Evolutionary conservation across 805 yeast species (phyloP), one percentile per base, ranked within the genome.

Genomic region (Alloascoidea hylecoeti): DNA sequence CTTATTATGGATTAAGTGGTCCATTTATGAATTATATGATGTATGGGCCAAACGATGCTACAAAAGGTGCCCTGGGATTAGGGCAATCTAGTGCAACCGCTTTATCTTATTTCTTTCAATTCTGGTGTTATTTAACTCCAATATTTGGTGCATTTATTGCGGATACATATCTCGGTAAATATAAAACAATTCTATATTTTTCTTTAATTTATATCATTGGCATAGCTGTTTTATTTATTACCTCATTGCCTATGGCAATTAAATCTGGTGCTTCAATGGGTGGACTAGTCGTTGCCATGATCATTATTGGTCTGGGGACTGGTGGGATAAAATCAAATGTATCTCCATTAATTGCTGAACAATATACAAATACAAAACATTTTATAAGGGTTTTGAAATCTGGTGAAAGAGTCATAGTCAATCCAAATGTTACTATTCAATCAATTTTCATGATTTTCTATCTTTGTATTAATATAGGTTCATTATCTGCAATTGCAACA

Each of bases 81-180:
- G 75, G 78, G 39, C 61, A 69, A 41, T 65, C 65, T 41, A 72
- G 75, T 45, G 84, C 92, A 18, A 75, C 81, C 28, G 86, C 81
- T 19, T 64, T 81, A 43, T 70, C 82, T 14, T 74, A 79, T 53
- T 73, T 80, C 49, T 75, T 80, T 66, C 84, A 78, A 52, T 82
- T 82, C 53, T 78, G 86, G 81, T 78, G 86, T 52, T 82, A 81
- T 55, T 64, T 80, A 35, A 78, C 89, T 34, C 94, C 94, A 18
- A 63, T 82, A 39, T 63, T 76, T 40, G 88, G 86, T 47, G 92
- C 85, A 39, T 71, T 75, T 57, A 48, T 80, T 17, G 75, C 92
- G 39, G 94, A 82, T 57, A 73, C 80, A 44, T 75, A 63, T 56
- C 69, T 72, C 63, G 92, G 92, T 42, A 77, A 79, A 53, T 75